Evolutionary conservation across 164 flowering plant genomes (phyloP), one percentile per base, ranked within the genome.

Genomic region (Malania oleifera): DNA sequence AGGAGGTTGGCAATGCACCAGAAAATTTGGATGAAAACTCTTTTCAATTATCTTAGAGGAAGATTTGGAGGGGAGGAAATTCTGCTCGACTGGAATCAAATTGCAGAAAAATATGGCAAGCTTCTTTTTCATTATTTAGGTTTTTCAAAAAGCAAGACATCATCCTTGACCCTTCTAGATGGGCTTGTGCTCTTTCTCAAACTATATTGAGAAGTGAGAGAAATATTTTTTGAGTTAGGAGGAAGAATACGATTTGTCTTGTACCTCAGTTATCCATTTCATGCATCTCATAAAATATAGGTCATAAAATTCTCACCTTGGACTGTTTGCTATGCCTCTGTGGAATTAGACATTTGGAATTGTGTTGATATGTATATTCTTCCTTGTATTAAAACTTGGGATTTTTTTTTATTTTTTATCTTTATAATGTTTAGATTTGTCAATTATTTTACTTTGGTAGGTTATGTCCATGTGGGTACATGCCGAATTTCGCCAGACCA

Each of bases 401-500:
- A 9, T 60, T 52, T 27, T 22, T 27, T 51, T 18, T 0, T 20
- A 9, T 60, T 52, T 27, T 22, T 27, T 51, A 27, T 0, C 31
- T 20, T 19, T 7, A 26, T 0, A 45, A 8, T 57, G 25, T 44
- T 59, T 49, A 23, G 25, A 17, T 1, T 31, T 39, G 11, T 50
- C 8, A 13, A 1, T 28, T n/a, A 59, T 31, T 38, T 58, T n/a
- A n/a, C 39, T 47, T 38, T 64, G 61, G 64, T 63, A 92, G 98
- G 96, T 65, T 92, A 92, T 79, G 91, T 92, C 48, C 93, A 92
- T 68, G 79, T 89, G 37, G 96, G 97, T 53, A 77, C 86, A 40
- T 93, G 96, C 53, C 75, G 95, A 34, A 72, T 89, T 64, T 93
- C 98, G 44, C 98, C 97, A 18, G 87, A 89, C 64, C 95, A 89